phyloP scores from a whole-genome alignment of 2,329 filamentous ascomycete genomes.

The Diaporthe citrichinensis region DNA sequence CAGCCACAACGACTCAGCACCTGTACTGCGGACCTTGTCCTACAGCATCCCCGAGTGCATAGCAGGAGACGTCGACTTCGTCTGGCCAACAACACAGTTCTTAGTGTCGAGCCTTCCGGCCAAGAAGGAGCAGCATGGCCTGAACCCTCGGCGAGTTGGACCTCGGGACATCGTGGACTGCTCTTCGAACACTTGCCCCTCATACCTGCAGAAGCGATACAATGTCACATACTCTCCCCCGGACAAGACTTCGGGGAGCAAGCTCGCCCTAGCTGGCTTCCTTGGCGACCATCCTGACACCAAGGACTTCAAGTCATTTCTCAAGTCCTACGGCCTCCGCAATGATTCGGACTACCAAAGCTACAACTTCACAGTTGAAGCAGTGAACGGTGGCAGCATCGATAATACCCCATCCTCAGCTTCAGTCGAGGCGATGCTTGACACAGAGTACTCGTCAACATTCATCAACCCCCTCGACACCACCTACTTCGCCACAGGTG shows the following conservation, averaged over 20 bases:
- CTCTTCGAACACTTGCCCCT: slow-evolving; percentile 58
- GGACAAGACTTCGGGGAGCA: slow-evolving; percentile 19
- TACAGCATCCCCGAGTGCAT: slow-evolving; percentile 74
- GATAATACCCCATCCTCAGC: slow-evolving; percentile 47
- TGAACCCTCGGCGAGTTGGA: neutral
- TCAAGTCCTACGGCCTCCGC: slow-evolving; percentile 7
- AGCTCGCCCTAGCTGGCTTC: slow-evolving; percentile 25
- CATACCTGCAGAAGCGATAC: slow-evolving; percentile 64
- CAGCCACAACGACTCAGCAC: neutral
- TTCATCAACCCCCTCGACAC: slow-evolving; percentile 22
- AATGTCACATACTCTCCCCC: slow-evolving; percentile 47
- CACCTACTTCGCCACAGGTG: slow-evolving; percentile 12
- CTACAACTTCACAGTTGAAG: slow-evolving; percentile 16
- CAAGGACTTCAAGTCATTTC: slow-evolving; percentile 6
- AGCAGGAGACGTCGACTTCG: slow-evolving; percentile 68
- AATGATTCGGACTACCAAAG: neutral
- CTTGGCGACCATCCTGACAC: slow-evolving; percentile 21
- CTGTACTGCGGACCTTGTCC: slow-evolving; percentile 61
- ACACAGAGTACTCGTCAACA: neutral
- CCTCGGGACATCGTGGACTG: slow-evolving; percentile 46
- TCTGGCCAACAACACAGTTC: slow-evolving; percentile 77
- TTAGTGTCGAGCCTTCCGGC: slow-evolving; percentile 29
- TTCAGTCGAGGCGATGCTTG: slow-evolving; percentile 5
- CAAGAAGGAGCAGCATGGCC: slow-evolving; percentile 41
- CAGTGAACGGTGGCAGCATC: slow-evolving; percentile 12